phyloP scores from a whole-genome alignment of 176 grass and related monocot species.

The Aegilops speltoides region DNA sequence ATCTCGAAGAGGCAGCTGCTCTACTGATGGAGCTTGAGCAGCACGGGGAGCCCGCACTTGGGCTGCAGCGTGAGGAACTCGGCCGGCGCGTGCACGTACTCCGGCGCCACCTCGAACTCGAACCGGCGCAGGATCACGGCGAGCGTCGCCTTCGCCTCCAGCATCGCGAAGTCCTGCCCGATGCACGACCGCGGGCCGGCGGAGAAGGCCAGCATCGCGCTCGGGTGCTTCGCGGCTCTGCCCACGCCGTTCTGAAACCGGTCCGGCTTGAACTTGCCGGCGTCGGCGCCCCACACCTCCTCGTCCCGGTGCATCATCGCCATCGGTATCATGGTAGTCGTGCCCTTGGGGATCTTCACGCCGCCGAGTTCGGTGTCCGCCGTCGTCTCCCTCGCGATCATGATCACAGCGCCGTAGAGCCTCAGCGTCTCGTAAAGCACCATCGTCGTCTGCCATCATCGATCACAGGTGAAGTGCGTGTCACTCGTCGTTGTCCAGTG shows the following conservation, averaged over 20 bases:
- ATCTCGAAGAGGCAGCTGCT: background rate
- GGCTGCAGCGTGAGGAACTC: conserved; percentile 47
- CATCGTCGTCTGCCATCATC: conserved; percentile 47
- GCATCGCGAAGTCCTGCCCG: conserved; percentile 57
- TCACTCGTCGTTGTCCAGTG: background rate
- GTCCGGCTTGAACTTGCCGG: conserved; percentile 52
- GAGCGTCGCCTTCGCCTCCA: conserved; percentile 44
- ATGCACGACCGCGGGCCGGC: conserved; percentile 47
- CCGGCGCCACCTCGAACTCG: conserved; percentile 38
- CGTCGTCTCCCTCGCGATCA: background rate
- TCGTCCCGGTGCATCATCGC: conserved; percentile 46
- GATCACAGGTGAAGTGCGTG: background rate
- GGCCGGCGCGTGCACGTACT: conserved; percentile 53
- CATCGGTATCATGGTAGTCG: conserved; percentile 12
- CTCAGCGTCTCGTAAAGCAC: conserved; percentile 48
- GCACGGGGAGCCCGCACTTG: conserved; percentile 29
- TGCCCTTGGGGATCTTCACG: conserved; percentile 39
- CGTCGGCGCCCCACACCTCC: conserved; percentile 47
- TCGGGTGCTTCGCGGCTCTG: conserved; percentile 35
- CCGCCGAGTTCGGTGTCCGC: conserved; percentile 38
- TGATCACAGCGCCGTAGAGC: conserved; percentile 38
- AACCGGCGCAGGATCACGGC: conserved; percentile 52
- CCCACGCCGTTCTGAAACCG: conserved; percentile 45
- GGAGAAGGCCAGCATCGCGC: conserved; percentile 52
- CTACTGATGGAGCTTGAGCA: conserved; percentile 32